Evolutionary conservation across 1,284 basidiomycete species (phyloP).

Genomic region (Heterobasidion parviporum): DNA sequence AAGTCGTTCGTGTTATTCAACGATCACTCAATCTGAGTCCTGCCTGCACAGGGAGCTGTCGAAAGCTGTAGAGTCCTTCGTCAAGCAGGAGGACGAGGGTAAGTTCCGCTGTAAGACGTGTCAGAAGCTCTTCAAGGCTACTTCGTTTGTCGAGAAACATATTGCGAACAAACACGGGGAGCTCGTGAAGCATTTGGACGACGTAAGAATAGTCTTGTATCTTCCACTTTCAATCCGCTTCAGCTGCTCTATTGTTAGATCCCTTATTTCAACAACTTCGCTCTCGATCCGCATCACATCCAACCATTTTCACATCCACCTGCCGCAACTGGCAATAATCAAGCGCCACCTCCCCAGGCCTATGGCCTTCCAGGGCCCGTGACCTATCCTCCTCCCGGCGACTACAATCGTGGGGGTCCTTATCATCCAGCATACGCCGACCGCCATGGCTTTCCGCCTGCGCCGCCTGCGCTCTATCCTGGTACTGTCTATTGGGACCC

Average conservation of each 20-base stretch:
- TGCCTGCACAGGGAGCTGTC: slow-evolving; percentile 57
- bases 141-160: slow-evolving; percentile 93
- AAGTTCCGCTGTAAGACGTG: slow-evolving; percentile 95
- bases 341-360: slow-evolving; percentile 69
- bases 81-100: slow-evolving; percentile 92
- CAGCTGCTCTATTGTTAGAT: slow-evolving; percentile 1
- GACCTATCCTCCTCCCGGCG: slow-evolving; percentile 31
- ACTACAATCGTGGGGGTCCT: slow-evolving; percentile 31
- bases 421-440: not conserved
- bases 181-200: slow-evolving; percentile 67
- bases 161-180: slow-evolving; percentile 86
- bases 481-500: slow-evolving; percentile 48
- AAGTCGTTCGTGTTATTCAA: slow-evolving; percentile 20
- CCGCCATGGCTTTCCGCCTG: slow-evolving; percentile 20
- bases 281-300: slow-evolving; percentile 86
- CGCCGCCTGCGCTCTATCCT: slow-evolving; percentile 24
- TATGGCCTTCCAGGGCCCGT: slow-evolving; percentile 63
- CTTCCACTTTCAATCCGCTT: not conserved
- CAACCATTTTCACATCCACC: slow-evolving; percentile 80
- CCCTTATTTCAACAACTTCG: slow-evolving; percentile 88
- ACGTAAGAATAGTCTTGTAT: slow-evolving; percentile 34
- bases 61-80: slow-evolving; percentile 65
- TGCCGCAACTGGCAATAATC: slow-evolving; percentile 48
- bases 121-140: slow-evolving; percentile 92
- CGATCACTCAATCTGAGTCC: not conserved